phyloP scores from a whole-genome alignment of 2,329 filamentous ascomycete species.

The Neofusicoccum sp. region DNA sequence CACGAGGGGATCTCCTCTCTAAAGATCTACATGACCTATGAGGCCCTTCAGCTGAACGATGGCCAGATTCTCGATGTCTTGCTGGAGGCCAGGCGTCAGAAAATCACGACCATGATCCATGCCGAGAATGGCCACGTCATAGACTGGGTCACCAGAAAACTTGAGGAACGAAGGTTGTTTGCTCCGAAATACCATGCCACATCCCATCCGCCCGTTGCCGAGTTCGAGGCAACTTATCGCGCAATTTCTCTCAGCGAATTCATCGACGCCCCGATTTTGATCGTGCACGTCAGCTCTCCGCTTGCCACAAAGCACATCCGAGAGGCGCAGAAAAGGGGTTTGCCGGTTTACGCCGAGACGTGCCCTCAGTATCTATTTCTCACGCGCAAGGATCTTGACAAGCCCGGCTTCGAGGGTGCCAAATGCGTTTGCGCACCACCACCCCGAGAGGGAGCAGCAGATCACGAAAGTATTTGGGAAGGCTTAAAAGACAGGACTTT shows the following conservation, averaged over 20 bases:
- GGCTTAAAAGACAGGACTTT: slow-evolving; percentile 54
- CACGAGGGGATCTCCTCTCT: slow-evolving; percentile 38
- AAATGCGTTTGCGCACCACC: slow-evolving; percentile 57
- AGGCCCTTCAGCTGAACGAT: slow-evolving; percentile 39
- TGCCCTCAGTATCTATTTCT: slow-evolving; percentile 58
- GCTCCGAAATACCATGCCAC: slow-evolving; percentile 54
- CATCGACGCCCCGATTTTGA: slow-evolving; percentile 52
- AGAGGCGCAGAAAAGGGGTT: slow-evolving; percentile 48
- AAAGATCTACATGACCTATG: slow-evolving; percentile 48
- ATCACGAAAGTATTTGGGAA: slow-evolving; percentile 53
- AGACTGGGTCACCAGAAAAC: slow-evolving; percentile 54
- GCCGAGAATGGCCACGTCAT: slow-evolving; percentile 56
- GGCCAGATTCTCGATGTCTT: slow-evolving; percentile 39
- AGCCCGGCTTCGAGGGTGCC: slow-evolving; percentile 54
- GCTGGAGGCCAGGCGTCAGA: slow-evolving; percentile 40
- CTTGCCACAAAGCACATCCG: slow-evolving; percentile 48
- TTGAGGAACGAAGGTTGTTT: slow-evolving; percentile 49
- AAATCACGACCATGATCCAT: slow-evolving; percentile 57
- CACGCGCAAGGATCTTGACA: slow-evolving; percentile 50
- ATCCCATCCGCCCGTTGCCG: slow-evolving; percentile 50
- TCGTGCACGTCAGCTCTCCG: slow-evolving; percentile 54
- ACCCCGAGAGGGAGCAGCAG: slow-evolving; percentile 46
- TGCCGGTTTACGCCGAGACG: slow-evolving; percentile 55
- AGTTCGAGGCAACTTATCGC: slow-evolving; percentile 54
- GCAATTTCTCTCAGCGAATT: slow-evolving; percentile 52